Percentiles rank a stretch among this genome's conserved stretches.
phyloP scores from a whole-genome alignment of 805 yeast genomes.

The Yarrowia sp. region DNA sequence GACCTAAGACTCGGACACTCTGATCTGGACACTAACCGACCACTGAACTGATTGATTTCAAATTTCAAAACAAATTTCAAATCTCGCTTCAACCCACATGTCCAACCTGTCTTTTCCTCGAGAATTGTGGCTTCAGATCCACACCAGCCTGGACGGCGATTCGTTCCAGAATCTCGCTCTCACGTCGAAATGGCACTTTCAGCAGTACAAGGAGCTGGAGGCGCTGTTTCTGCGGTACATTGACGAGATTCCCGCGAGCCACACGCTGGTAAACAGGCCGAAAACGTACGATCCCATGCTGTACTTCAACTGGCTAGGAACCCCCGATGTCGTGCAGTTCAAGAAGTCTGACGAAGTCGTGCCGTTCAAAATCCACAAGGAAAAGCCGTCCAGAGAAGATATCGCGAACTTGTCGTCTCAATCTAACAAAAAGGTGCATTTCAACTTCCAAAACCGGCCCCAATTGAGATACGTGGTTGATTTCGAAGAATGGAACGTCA shows the following conservation, averaged over 20 bases:
- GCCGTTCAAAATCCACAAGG: conserved; percentile 1
- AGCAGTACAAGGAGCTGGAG: background rate
- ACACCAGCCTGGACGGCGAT: background rate
- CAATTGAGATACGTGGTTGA: conserved; percentile 10
- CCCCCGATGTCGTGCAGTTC: background rate
- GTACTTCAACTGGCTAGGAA: background rate
- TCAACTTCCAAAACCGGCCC: conserved; percentile 28
- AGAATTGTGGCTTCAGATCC: conserved; percentile 8
- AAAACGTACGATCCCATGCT: background rate
- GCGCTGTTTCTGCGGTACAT: background rate
- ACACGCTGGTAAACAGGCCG: background rate
- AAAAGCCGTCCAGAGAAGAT: background rate
- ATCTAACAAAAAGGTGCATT: conserved; percentile 13
- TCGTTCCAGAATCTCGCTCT: conserved; percentile 9
- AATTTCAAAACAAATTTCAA: too few species aligned
- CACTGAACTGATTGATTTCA: too few species aligned
- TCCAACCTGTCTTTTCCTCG: background rate
- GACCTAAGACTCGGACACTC: too few species aligned
- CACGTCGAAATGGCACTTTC: conserved; percentile 10
- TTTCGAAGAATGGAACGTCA: conserved; percentile 16
- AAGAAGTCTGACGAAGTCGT: background rate
- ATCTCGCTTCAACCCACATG: too few species aligned
- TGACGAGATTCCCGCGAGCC: background rate
- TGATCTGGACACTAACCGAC: too few species aligned
- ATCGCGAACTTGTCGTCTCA: background rate